Conservation (phyloP, 768 basidiomycete species). For the Collybia mongolica region DNA sequence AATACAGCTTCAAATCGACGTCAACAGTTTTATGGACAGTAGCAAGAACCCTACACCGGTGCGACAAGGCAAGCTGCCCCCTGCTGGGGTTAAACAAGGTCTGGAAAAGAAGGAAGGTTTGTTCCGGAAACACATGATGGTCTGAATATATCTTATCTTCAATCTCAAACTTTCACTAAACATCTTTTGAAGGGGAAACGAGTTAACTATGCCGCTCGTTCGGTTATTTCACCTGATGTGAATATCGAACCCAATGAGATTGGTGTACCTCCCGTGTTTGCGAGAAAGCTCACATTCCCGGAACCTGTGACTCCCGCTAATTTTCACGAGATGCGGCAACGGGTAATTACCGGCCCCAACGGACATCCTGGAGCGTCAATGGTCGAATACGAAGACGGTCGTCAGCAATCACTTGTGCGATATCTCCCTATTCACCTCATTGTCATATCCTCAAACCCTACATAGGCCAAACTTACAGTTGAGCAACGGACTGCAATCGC, state of each 20-base stretch:
- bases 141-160: slow-evolving; percentile 29
- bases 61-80: slow-evolving; percentile 86
- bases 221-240: slow-evolving; percentile 99
- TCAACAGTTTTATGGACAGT: slow-evolving; percentile 97
- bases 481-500: slow-evolving; percentile 95
- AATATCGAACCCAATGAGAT: slow-evolving; percentile 99
- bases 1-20: slow-evolving; percentile 89
- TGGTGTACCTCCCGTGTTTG: slow-evolving; percentile 96
- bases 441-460: slow-evolving; percentile 2
- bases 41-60: slow-evolving; percentile 90
- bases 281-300: slow-evolving; percentile 93
- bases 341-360: slow-evolving; percentile 88
- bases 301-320: slow-evolving; percentile 95
- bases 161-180: neutral
- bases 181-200: slow-evolving; percentile 78
- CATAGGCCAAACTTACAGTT: slow-evolving; percentile 77
- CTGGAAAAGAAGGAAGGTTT: slow-evolving; percentile 99
- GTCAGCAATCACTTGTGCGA: slow-evolving; percentile 76
- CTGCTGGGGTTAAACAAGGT: slow-evolving; percentile 92
- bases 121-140: slow-evolving; percentile 99
- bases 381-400: slow-evolving; percentile 95
- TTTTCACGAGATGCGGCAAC: slow-evolving; percentile 81
- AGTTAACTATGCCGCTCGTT: slow-evolving; percentile 98
- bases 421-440: neutral
- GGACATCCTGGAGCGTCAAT: slow-evolving; percentile 91